Percentiles rank a stretch among this genome's conserved stretches.
Conservation (phyloP, 768 basidiomycete species). For the Suillus subaureus region DNA sequence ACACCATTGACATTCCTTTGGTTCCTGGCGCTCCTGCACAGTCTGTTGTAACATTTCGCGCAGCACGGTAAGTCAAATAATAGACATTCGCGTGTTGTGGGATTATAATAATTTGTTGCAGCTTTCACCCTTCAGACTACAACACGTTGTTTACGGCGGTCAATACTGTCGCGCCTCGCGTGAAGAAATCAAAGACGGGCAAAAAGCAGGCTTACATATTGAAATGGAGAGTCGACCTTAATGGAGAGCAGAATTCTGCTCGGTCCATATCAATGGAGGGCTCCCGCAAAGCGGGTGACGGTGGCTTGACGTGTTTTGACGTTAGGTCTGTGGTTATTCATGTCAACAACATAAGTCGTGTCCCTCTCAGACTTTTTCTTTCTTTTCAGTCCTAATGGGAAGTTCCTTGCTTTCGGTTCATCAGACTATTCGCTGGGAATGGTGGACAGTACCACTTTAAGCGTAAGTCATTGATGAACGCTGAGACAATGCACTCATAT, state of each 20-base stretch:
- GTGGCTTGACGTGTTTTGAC: conserved; percentile 86
- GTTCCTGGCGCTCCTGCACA: conserved; percentile 46
- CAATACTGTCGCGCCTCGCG: conserved; percentile 68
- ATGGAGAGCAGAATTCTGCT: conserved; percentile 60
- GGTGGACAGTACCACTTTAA: conserved; percentile 75
- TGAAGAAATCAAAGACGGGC: conserved; percentile 51
- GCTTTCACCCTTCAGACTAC: conserved; percentile 57
- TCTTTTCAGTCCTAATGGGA: conserved; percentile 71
- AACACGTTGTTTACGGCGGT: conserved; percentile 67
- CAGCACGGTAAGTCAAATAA: conserved; percentile 48
- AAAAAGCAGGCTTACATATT: conserved; percentile 64
- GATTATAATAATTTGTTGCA: conserved; percentile 30
- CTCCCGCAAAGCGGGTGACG: conserved; percentile 72
- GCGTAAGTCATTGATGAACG: conserved; percentile 48
- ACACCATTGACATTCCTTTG: conserved; percentile 56
- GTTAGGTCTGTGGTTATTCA: conserved; percentile 59
- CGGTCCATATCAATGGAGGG: conserved; percentile 61
- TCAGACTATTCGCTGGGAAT: conserved; percentile 87
- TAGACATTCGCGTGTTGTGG: conserved; percentile 4
- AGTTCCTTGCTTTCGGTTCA: conserved; percentile 80
- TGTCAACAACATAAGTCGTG: conserved; percentile 9
- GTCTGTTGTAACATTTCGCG: conserved; percentile 57
- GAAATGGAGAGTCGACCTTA: conserved; percentile 69
- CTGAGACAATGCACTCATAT: not conserved
- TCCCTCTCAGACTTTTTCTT: conserved; percentile 10